Base-by-base conservation (phyloP, 2,329 filamentous ascomycete genomes). In the Nigrospora sphaerica region DNA sequence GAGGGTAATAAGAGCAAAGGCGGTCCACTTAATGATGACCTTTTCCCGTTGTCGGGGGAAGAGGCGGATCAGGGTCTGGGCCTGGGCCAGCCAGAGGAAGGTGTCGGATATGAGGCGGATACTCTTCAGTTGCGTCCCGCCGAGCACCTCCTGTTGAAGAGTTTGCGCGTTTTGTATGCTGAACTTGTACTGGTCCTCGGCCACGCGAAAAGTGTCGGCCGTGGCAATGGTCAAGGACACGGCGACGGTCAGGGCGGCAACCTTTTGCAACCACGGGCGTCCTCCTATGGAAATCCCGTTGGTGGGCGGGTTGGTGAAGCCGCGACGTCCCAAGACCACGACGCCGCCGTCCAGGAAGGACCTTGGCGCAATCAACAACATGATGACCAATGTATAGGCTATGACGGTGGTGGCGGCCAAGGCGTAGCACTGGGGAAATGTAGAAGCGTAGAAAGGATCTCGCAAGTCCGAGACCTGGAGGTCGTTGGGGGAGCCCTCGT, bases 21-120 rank as follows among this genome's bases (percentile, higher is more conserved):
- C 93, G 14, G 92, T 89, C 92, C 92, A 98, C 70, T 97, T 97
- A 69, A 98, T 98, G 54, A 97, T 88, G 44, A 97, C 84, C 69
- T 97, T 97, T 68, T 98, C 93, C 60, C 95, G 88, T 61, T 97
- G 92, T 32, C 93, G 88, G 9, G 93, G 93, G 57, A 98, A 98
- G 1, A 98, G 75, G 45, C 93, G 86, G 56, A 97, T 97, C 48
- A 98, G 70, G 0, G 93, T 98, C 69, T 98, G 93, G 1, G 95
- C 92, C 67, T 98, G 93, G 1, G 93, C 93, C 35, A 98, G 81
- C 92, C 93, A 97, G 31, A 98, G 75, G 64, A 97, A 97, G 1
- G 93, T 91, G 65, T 95, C 90, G 16, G 92, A 97, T 53, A 98
- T 89, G 55, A 97, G 81, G 53, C 91, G 85, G 49, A 95, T 92